Percentiles rank a stretch among this genome's conserved stretches.
Evolutionary conservation across 441 rosid genomes (phyloP).

Genomic region (Oxalis stricta): DNA sequence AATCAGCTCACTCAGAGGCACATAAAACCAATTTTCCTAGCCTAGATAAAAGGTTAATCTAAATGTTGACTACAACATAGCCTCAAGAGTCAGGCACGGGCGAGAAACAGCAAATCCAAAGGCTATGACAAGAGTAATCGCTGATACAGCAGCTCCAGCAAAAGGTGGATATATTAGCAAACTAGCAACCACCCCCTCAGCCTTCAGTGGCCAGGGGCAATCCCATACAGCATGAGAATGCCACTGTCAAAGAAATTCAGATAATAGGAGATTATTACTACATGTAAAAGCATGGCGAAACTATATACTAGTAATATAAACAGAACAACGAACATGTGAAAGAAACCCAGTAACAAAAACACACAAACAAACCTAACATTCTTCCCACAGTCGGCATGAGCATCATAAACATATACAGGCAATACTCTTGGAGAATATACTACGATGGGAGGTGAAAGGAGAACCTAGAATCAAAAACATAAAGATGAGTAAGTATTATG

Average conservation of each 20-base stretch:
- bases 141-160: slow-evolving; percentile 99
- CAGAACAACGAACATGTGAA: background rate
- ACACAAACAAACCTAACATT: slow-evolving; percentile 79
- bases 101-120: slow-evolving; percentile 99
- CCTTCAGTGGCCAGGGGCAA: slow-evolving; percentile 99
- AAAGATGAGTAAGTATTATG: background rate
- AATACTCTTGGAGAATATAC: slow-evolving; percentile 98
- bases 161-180: slow-evolving; percentile 95
- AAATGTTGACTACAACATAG: no score
- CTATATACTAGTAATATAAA: slow-evolving; percentile 4
- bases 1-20: slow-evolving; percentile 7
- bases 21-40: no score
- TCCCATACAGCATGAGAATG: slow-evolving; percentile 95
- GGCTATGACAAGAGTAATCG: slow-evolving; percentile 94
- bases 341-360: background rate
- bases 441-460: slow-evolving; percentile 97
- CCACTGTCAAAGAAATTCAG: slow-evolving; percentile 45
- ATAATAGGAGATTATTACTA: slow-evolving; percentile 9
- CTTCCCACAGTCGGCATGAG: slow-evolving; percentile 98
- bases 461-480: slow-evolving; percentile 45
- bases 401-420: slow-evolving; percentile 97
- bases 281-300: slow-evolving; percentile 9
- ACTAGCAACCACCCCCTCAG: slow-evolving; percentile 99
- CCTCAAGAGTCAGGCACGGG: slow-evolving; percentile 97
- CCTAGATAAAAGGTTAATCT: no score